Evolutionary conservation across 2,329 filamentous ascomycete species (phyloP), one percentile per base, ranked within the genome.

Genomic region (Fusarium palustre): DNA sequence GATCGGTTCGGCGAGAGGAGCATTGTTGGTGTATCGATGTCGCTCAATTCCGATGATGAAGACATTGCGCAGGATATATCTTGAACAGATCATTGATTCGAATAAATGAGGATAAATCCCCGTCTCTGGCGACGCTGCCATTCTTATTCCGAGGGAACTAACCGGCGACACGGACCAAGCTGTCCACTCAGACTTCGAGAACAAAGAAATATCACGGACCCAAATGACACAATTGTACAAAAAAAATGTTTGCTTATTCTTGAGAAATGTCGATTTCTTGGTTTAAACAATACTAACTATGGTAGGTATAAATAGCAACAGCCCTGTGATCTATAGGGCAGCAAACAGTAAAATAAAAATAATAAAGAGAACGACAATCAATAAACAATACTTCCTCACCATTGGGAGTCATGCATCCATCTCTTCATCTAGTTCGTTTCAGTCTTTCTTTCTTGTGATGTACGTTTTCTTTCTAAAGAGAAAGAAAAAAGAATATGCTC

Each of bases 361-460:
- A n/a, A n/a, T n/a, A n/a, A 39, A 58, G 41, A 25, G 38, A 18
- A 46, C 36, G 33, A 46, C 36, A 48, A 47, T 24, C 22, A 48
- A 55, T 24, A 49, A 63, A 54, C 33, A 47, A 63, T 55, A 55
- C 63, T 53, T 60, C 63, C 65, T 70, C 58, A 64, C 64, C 60
- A 69, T 41, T 16, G 10, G 55, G 24, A 59, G 31, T 59, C 66
- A 55, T 72, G 55, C 59, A 58, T 48, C 57, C 69, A 59, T 68
- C 63, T 66, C 56, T 41, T 65, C 69, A 72, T 73, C 66, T 70
- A 64, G 49, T 54, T 74, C 57, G 49, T 69, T 66, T 72, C 55
- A 49, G 69, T 66, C 55, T 55, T 61, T 67, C 61, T 71, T 67
- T 67, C 61, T 71, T 67, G 57, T 54, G 70, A 49, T 67, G 57